Base-by-base conservation (phyloP, 2,329 filamentous ascomycete genomes). In the Alternaria rosae region DNA sequence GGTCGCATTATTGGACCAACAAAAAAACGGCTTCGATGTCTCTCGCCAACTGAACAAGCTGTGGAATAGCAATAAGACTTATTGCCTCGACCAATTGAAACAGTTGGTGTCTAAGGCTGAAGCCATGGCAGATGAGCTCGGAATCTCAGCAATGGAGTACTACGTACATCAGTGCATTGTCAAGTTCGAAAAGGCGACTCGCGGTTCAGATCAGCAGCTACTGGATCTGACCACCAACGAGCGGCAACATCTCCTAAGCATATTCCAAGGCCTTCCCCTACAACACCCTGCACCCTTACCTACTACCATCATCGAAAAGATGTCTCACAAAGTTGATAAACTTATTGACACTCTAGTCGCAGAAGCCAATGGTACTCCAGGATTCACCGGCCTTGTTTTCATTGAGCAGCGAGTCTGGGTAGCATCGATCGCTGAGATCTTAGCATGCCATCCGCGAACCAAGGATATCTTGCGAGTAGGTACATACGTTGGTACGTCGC, bases 401-500 rank as follows among this genome's bases (percentile, higher is more conserved):
- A 81, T 83, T 6, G 77, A 84, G 56, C 81, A 84, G 63, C 67
- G 82, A 43, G 80, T 78, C 6, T 80, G 78, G 60, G 82, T 83
- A 10, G 73, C 78, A 38, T 77, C 77, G n/a, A 70, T 85, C 11
- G 75, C 79, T 12, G 71, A 81, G 38, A 68, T 82, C 2, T 61
- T 83, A 1, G 69, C 70, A 10, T 54, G 62, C 6, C 75, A 81
- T 44, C 74, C 76, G 12, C 65, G 70, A 17, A 72, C 75, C 2
- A 65, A 50, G 59, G 67, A 78, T 25, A 65, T 73, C 11, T 81
- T 83, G 67, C 77, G 68, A 12, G 69, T 82, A 13, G 83, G 78
- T 32, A 83, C 83, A 4, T 88, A 88, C 57, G 81, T 89, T 10
- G 88, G 87, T 8, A 82, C 80, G 79, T 86, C 43, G 72, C 51